A percentile compares a stretch with the other conserved stretches of the same genome.
Evolutionary conservation across 257 asterid genomes (phyloP).

Genomic region (Nicotiana tomentosiformis): DNA sequence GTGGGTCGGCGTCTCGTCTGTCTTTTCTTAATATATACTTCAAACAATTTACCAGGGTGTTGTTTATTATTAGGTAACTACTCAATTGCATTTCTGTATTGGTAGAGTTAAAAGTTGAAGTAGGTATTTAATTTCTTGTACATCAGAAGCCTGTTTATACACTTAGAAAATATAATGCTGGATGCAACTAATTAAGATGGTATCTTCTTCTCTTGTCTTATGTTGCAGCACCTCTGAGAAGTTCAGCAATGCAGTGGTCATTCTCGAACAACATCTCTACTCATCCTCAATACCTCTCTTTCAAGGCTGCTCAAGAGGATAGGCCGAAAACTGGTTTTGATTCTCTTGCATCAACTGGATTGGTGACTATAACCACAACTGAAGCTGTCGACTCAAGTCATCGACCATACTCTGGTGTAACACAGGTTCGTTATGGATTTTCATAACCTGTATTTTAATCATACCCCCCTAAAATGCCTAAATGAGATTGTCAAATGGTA

Average conservation of each 20-base stretch:
- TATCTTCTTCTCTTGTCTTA: slow-evolving; percentile 4
- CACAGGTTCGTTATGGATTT: slow-evolving; percentile 34
- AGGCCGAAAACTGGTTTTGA: slow-evolving; percentile 49
- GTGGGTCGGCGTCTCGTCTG: slow-evolving; percentile 14
- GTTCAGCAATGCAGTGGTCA: slow-evolving; percentile 72
- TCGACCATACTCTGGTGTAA: slow-evolving; percentile 23
- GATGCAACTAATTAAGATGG: slow-evolving; percentile 5
- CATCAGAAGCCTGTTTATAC: background rate
- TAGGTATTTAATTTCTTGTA: background rate
- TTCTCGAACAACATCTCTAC: slow-evolving; percentile 38
- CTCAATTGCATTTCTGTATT: background rate
- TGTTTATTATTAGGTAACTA: slow-evolving; percentile 20
- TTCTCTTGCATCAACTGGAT: slow-evolving; percentile 61
- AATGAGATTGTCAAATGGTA: background rate
- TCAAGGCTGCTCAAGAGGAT: slow-evolving; percentile 26
- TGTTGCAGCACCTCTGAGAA: slow-evolving; percentile 41
- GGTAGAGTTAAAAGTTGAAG: background rate
- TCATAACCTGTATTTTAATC: background rate
- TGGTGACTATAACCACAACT: slow-evolving; percentile 44
- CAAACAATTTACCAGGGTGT: background rate
- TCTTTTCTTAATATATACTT: slow-evolving; percentile 6
- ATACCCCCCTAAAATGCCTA: background rate
- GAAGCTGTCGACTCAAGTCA: slow-evolving; percentile 36
- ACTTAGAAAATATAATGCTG: background rate
- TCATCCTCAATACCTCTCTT: slow-evolving; percentile 46